Base-by-base conservation (phyloP, 495 filamentous ascomycete species). In the Penicillium alfredii region DNA sequence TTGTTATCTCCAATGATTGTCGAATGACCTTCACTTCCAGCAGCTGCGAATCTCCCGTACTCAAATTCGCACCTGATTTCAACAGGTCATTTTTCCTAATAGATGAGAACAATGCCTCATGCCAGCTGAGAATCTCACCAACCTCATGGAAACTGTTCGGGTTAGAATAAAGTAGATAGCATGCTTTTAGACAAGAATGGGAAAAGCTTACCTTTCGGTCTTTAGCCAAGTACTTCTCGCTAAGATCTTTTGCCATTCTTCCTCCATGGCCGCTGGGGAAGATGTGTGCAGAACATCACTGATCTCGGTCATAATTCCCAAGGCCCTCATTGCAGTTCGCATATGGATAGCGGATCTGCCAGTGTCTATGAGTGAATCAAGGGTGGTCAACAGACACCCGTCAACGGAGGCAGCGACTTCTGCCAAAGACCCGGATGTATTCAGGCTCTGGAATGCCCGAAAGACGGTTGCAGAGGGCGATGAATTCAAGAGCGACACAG, bases 91-190 rank as follows among this genome's bases (percentile, higher is more conserved):
- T 77, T 42, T 79, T 77, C 26, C 81, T 81, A 16, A 96, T 66
- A n/a, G 82, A 77, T 36, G 86, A 88, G 49, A 94, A 80, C 1
- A 88, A 68, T 8, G 84, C 85, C 49, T 87, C 83, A 43, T 88
- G 79, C 49, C 79, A 87, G 2, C 83, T 87, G 25, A 95, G 50
- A 22, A 97, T 81, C 26, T 84, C 78, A 31, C 80, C 78, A 38
- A 93, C 75, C 50, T 94, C 86, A 31, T 83, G 73, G 47, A 84
- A 89, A 49, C 88, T 92, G 47, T 17, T 32, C n/a, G 6, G 17
- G n/a, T 53, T 33, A 47, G 12, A 17, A 28, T 65, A 32, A 64
- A 41, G 35, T 21, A 32, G 42, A 33, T 8, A 20, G n/a, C n/a
- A n/a, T n/a, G n/a, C n/a, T n/a, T n/a, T n/a, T n/a, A n/a, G n/a